Evolutionary conservation across 768 basidiomycete genomes (phyloP).

Genomic region (Xerocomellus intermedius): DNA sequence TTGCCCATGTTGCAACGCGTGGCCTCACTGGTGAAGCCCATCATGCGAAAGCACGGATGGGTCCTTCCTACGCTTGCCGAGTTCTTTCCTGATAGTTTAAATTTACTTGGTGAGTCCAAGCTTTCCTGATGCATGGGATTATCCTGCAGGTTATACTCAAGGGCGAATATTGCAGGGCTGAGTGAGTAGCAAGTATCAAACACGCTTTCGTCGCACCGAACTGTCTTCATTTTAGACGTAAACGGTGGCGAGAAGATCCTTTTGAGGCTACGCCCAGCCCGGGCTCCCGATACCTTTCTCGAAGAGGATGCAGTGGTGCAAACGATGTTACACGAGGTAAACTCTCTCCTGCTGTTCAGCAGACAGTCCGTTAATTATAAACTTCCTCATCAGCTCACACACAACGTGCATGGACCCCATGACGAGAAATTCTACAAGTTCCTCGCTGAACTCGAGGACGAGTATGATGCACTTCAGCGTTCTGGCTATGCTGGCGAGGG

Average conservation of each 20-base stretch:
- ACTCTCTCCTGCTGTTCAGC: neutral
- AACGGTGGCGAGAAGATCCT: conserved; percentile 83
- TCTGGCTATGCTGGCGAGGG: conserved; percentile 91
- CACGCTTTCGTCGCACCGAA: neutral
- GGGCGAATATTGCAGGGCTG: conserved; percentile 27
- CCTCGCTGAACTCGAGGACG: conserved; percentile 72
- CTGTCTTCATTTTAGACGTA: conserved; percentile 47
- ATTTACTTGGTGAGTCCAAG: conserved; percentile 62
- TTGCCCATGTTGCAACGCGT: conserved; percentile 65
- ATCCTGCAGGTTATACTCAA: conserved; percentile 7
- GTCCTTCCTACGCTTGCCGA: conserved; percentile 76
- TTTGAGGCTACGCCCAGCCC: conserved; percentile 73
- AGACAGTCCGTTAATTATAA: neutral
- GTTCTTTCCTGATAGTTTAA: conserved; percentile 77
- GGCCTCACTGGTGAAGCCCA: conserved; percentile 84
- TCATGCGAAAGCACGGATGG: conserved; percentile 88
- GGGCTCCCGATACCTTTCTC: conserved; percentile 65
- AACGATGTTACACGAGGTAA: conserved; percentile 90
- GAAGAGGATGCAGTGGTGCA: conserved; percentile 73
- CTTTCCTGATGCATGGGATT: neutral
- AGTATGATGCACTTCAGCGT: conserved; percentile 75
- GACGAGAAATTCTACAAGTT: conserved; percentile 81
- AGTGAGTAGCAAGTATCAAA: conserved; percentile 30
- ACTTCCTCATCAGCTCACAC: conserved; percentile 64
- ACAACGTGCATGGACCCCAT: conserved; percentile 87